Evolutionary conservation across 2,329 filamentous ascomycete genomes (phyloP), one percentile per base, ranked within the genome.

Genomic region (Fusarium newnesense): DNA sequence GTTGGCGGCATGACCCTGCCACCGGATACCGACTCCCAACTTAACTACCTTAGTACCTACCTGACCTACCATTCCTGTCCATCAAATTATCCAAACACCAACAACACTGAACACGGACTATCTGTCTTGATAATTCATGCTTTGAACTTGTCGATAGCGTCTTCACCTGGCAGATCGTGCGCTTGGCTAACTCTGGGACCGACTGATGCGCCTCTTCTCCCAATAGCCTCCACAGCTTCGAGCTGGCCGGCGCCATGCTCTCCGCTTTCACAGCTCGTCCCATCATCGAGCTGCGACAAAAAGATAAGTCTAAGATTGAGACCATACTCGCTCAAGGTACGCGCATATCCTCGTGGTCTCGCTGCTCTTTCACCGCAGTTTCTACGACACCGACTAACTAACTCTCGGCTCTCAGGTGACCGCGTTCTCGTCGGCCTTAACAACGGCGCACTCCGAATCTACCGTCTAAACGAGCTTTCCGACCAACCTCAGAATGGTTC

Each of bases 261-360:
- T 97, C 96, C 84, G 96, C 96, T 81, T 99, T 99, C 85, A 97
- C 93, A 77, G 95, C 96, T 86, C 93, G 94, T 80, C 94, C 95
- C 74, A 96, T 99, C 82, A 93, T 98, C 87, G 96, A 99, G 93
- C 93, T 99, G 79, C 95, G 93, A 85, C 91, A 92, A 83, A 92
- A 94, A 83, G 96, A 98, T 90, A 98, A 97, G 87, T 97, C 94
- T 75, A 96, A 93, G 87, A 97, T 99, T 84, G 96, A 99, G 85
- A 96, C 94, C 56, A 94, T 99, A 75, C 88, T 98, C 53, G 94
- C 96, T 70, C 94, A 97, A 84, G 95, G 93, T 94, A 87, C 65
- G 83, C 66, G 16, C n/a, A 54, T 46, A 4, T 43, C 8, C 36
- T 16, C 15, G 7, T 24, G 28, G 19, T 8, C n/a, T 15, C 30